Base-by-base conservation (phyloP, 2,329 filamentous ascomycete genomes). In the Penicillium verrucosum region DNA sequence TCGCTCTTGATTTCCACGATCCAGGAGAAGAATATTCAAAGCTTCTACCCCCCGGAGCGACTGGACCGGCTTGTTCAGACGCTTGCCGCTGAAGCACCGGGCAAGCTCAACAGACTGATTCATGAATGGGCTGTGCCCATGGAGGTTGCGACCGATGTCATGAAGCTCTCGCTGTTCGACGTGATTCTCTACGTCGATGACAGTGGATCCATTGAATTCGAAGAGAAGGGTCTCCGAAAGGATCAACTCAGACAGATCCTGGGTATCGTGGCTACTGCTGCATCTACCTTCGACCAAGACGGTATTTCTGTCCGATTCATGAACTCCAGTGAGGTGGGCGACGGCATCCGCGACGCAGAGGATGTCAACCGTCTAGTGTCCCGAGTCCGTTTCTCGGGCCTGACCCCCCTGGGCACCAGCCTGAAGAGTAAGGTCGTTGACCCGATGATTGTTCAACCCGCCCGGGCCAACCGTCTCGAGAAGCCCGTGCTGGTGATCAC, bases 251-350 rank as follows among this genome's bases (percentile, higher is more conserved):
- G 82, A 68, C 77, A 87, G 63, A 87, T 88, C 64, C 72, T 89
- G 60, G 78, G 81, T 47, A 82, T 84, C 49, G 85, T 87, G 51
- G 81, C 85, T 21, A 86, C 81, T 56, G 85, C 85, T 8, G 84
- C 85, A 4, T 85, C 85, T 3, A 80, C 88, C n/a, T 89, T 89
- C 65, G 86, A 89, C 61, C 78, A 84, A 34, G 86, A 89, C 65
- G 86, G 86, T 41, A 86, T 89, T 60, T 82, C 82, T 29, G 75
- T 89, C 38, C 85, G 86, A 44, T 89, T 88, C 78, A 88, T 89
- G 86, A 89, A 89, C 75, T 82, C 82, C 12, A 76, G 79, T 23
- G 71, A 76, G 63, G 73, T 67, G 65, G 80, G 71, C 34, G 82
- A 87, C 63, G 77, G 80, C 54, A 83, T 88, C 60, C 79, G 78